Evolutionary conservation across 1,284 basidiomycete genomes (phyloP).

Genomic region (Flammula alnicola): DNA sequence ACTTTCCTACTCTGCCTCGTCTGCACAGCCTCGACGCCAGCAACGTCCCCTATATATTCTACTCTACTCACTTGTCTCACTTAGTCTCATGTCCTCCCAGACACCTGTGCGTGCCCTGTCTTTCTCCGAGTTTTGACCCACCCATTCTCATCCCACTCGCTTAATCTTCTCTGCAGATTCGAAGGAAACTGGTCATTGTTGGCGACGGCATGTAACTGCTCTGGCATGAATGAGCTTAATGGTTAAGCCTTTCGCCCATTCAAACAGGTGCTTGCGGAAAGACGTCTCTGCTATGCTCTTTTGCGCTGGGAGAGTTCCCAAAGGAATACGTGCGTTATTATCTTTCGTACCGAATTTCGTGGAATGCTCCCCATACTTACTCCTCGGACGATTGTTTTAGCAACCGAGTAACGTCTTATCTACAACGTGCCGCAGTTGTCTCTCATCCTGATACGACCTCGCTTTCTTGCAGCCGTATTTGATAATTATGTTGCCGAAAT

Average conservation of each 20-base stretch:
- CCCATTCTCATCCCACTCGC: slow-evolving; percentile 17
- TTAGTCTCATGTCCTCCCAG: slow-evolving; percentile 47
- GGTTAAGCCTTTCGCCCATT: slow-evolving; percentile 23
- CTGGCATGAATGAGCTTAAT: slow-evolving; percentile 16
- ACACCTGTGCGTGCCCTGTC: slow-evolving; percentile 46
- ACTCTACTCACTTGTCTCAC: slow-evolving; percentile 19
- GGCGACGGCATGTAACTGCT: slow-evolving; percentile 77
- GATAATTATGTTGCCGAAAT: slow-evolving; percentile 99
- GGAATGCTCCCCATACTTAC: slow-evolving; percentile 14
- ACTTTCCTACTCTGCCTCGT: slow-evolving; percentile 20
- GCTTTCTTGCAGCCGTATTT: slow-evolving; percentile 73
- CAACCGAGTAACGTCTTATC: slow-evolving; percentile 57
- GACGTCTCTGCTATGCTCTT: slow-evolving; percentile 85
- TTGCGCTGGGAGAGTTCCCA: slow-evolving; percentile 96
- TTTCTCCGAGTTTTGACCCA: slow-evolving; percentile 15
- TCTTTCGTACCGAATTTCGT: slow-evolving; percentile 19
- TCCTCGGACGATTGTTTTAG: slow-evolving; percentile 34
- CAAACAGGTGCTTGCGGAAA: slow-evolving; percentile 79
- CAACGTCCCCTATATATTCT: slow-evolving; percentile 23
- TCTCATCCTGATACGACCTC: slow-evolving; percentile 9
- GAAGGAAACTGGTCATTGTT: slow-evolving; percentile 91
- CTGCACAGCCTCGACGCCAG: slow-evolving; percentile 17
- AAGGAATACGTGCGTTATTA: slow-evolving; percentile 84
- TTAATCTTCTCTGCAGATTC: slow-evolving; percentile 61
- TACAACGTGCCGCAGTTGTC: slow-evolving; percentile 7